A percentile compares a stretch with the other conserved stretches of the same genome.
phyloP scores from a whole-genome alignment of 2,329 filamentous ascomycete species.

The Fusarium ramigenum region DNA sequence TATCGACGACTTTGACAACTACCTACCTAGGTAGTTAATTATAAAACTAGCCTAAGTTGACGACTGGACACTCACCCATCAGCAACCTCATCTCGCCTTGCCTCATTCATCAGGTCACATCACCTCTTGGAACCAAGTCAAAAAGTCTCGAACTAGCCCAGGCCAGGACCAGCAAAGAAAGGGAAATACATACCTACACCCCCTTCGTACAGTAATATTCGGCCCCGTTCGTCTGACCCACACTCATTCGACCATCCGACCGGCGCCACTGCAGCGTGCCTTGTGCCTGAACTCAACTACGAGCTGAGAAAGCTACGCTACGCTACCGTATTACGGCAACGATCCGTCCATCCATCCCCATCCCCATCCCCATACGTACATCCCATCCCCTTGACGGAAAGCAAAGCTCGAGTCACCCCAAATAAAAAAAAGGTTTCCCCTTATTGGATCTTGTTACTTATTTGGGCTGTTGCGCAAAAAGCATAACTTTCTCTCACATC shows the following conservation, averaged over 20 bases:
- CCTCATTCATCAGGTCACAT: constrained; percentile 34
- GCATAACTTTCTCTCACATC: constrained; percentile 24
- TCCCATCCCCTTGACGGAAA: constrained; percentile 33
- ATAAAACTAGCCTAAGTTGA: constrained; percentile 7
- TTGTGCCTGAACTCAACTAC: constrained; percentile 36
- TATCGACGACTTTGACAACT: constrained; percentile 20
- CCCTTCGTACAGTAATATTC: constrained; percentile 27
- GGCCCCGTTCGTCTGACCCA: constrained; percentile 42
- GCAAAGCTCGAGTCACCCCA: constrained; percentile 32
- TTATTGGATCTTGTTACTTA: constrained; percentile 27
- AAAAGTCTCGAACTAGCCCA: constrained; percentile 10
- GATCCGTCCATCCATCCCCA: constrained; percentile 27
- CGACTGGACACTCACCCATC: not conserved
- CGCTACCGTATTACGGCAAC: constrained; percentile 36
- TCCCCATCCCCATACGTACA: not conserved
- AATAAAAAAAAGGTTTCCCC: constrained; percentile 33
- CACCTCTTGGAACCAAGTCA: constrained; percentile 9
- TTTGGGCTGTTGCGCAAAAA: constrained; percentile 35
- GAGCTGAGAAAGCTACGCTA: constrained; percentile 36
- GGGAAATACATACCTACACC: constrained; percentile 14
- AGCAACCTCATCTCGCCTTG: constrained; percentile 8
- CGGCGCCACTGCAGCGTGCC: constrained; percentile 41
- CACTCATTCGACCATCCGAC: constrained; percentile 41
- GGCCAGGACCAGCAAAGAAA: constrained; percentile 1
- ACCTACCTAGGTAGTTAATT: not conserved